phyloP scores from a whole-genome alignment of 768 basidiomycete species.

The Pisolithus microcarpus region DNA sequence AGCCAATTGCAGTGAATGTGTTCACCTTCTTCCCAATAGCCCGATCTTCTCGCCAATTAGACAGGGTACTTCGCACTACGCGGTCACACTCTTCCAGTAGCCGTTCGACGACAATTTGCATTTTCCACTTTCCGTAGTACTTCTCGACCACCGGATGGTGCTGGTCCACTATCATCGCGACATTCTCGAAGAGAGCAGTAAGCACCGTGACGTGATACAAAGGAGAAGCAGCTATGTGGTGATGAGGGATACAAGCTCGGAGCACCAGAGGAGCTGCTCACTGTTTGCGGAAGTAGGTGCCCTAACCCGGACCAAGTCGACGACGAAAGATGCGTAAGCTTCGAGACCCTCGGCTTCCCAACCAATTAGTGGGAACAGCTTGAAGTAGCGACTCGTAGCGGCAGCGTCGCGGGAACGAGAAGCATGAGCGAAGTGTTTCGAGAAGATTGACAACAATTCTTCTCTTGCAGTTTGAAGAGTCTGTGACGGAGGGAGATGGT shows the following conservation, averaged over 20 bases:
- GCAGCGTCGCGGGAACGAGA: constrained; percentile 76
- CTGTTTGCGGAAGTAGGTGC: constrained; percentile 78
- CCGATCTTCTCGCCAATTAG: constrained; percentile 90
- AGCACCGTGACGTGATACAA: constrained; percentile 85
- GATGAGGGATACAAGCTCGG: constrained; percentile 8
- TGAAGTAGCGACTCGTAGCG: constrained; percentile 90
- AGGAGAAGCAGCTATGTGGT: constrained; percentile 71
- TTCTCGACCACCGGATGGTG: constrained; percentile 98
- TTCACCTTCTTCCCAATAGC: constrained; percentile 70
- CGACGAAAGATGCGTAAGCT: constrained; percentile 89
- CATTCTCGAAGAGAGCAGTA: constrained; percentile 89
- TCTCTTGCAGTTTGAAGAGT: constrained; percentile 72
- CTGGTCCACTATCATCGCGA: constrained; percentile 94
- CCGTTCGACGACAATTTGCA: constrained; percentile 68
- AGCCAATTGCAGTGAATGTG: not conserved
- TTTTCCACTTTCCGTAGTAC: constrained; percentile 88
- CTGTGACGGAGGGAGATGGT: constrained; percentile 78
- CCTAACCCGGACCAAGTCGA: constrained; percentile 77
- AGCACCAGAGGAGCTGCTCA: constrained; percentile 26
- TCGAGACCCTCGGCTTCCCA: constrained; percentile 90
- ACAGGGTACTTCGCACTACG: constrained; percentile 66
- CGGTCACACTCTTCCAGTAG: constrained; percentile 83
- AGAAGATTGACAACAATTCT: constrained; percentile 70
- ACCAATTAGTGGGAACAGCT: constrained; percentile 91
- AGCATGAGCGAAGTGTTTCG: constrained; percentile 73